phyloP scores from a whole-genome alignment of 108 stramenopile genomes.

The Aurantiochytrium sp. region DNA sequence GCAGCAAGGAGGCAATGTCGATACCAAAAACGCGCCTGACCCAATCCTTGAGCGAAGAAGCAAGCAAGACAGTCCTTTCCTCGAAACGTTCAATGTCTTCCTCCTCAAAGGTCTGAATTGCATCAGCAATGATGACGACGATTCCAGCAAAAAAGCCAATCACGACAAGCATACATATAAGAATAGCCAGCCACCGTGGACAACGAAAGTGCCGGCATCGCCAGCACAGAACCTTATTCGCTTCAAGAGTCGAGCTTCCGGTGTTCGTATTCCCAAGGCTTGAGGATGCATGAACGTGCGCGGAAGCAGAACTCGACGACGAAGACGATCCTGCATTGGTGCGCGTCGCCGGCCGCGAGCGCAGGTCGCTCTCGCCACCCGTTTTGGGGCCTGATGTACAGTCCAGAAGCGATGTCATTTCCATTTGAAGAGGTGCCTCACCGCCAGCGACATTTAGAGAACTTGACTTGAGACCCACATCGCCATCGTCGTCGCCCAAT shows the following conservation, averaged over 20 bases:
- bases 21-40: background rate
- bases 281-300: background rate
- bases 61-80: background rate
- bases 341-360: background rate
- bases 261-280: background rate
- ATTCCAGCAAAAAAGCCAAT: background rate
- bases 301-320: background rate
- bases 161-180: background rate
- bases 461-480: background rate
- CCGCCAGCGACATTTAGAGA: background rate
- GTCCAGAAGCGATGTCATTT: background rate
- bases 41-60: background rate
- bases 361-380: background rate
- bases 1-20: background rate
- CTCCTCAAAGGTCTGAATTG: conserved; percentile 7
- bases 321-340: background rate
- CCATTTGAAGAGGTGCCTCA: background rate
- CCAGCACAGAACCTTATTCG: background rate
- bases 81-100: background rate
- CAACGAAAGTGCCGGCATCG: background rate
- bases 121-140: background rate
- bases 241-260: background rate
- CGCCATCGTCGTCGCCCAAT: background rate
- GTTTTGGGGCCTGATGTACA: background rate
- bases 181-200: background rate